Conservation (phyloP, 768 basidiomycete species). For the Leucocoprinus leucothites region DNA sequence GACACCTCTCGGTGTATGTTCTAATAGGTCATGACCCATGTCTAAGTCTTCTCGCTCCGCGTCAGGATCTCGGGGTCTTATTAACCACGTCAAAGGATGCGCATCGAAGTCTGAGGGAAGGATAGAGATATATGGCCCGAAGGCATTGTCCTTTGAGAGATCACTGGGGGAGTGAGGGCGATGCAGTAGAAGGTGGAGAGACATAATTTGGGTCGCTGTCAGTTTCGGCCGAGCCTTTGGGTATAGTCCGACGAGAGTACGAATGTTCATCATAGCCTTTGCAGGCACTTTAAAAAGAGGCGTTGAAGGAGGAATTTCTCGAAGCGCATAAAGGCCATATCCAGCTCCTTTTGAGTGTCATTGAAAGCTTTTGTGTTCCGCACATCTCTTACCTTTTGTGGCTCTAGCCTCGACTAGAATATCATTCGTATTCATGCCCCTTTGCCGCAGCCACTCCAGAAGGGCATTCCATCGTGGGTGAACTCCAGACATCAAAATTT, state of each 20-base stretch:
- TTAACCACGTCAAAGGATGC: constrained; percentile 83
- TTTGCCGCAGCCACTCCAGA: constrained; percentile 47
- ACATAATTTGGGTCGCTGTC: constrained; percentile 72
- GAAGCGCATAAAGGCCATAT: constrained; percentile 61
- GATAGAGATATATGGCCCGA: constrained; percentile 76
- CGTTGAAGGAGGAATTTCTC: constrained; percentile 42
- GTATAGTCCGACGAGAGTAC: constrained; percentile 64
- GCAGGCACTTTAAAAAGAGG: constrained; percentile 71
- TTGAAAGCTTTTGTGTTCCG: background rate
- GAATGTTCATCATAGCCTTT: constrained; percentile 65
- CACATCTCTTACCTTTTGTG: constrained; percentile 39
- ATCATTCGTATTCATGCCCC: constrained; percentile 43
- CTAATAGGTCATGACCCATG: constrained; percentile 28
- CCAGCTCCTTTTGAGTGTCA: constrained; percentile 51
- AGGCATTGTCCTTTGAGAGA: constrained; percentile 47
- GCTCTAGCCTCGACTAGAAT: constrained; percentile 51
- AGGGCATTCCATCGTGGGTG: constrained; percentile 44
- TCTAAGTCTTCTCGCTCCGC: background rate
- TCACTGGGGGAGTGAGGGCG: constrained; percentile 38
- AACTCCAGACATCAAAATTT: constrained; percentile 3
- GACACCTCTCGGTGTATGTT: constrained; percentile 47
- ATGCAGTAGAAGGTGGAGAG: constrained; percentile 76
- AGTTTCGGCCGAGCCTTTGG: constrained; percentile 35
- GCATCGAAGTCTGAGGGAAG: constrained; percentile 70
- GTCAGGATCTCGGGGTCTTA: constrained; percentile 21